Evolutionary conservation across 352 stramenopile species (phyloP).

Genomic region (Phytophthora syringae): DNA sequence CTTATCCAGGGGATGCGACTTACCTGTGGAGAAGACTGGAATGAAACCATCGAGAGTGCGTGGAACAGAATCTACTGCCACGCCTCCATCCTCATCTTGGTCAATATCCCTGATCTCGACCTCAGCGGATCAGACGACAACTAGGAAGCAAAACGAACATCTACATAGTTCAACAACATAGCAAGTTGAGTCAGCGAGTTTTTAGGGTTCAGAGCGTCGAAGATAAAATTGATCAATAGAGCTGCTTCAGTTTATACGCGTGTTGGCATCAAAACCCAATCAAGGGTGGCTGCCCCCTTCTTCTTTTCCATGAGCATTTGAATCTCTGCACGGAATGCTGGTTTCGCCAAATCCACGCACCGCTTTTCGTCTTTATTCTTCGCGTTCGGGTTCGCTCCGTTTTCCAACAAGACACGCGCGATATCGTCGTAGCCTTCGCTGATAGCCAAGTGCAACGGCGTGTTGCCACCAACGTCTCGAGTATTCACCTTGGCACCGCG

Average conservation of each 20-base stretch:
- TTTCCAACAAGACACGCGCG: conserved; percentile 63
- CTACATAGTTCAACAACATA: not conserved
- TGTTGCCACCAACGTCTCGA: conserved; percentile 71
- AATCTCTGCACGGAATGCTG: conserved; percentile 58
- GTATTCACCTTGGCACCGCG: conserved; percentile 63
- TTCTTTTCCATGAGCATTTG: conserved; percentile 34
- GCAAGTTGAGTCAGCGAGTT: not conserved
- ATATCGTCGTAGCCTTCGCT: conserved; percentile 70
- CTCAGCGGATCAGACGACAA: conserved; percentile 51
- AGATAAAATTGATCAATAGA: conserved; percentile 4
- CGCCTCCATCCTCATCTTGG: conserved; percentile 63
- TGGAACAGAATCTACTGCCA: conserved; percentile 73
- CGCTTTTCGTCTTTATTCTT: conserved; percentile 67
- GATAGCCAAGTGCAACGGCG: conserved; percentile 71
- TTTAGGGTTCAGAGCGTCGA: not conserved
- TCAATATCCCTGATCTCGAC: conserved; percentile 68
- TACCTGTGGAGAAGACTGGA: conserved; percentile 57
- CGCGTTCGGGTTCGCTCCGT: conserved; percentile 55
- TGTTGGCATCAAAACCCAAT: too few species aligned
- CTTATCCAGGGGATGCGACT: conserved; percentile 67
- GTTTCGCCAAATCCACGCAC: conserved; percentile 59
- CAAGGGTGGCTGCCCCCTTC: conserved; percentile 12
- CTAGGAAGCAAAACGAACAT: too few species aligned
- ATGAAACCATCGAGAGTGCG: conserved; percentile 49
- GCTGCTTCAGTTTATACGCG: conserved; percentile 3